Percentiles rank a stretch among this genome's conserved stretches.
Conservation (phyloP, 2,329 filamentous ascomycete species). For the Trichoderma simmonsii region DNA sequence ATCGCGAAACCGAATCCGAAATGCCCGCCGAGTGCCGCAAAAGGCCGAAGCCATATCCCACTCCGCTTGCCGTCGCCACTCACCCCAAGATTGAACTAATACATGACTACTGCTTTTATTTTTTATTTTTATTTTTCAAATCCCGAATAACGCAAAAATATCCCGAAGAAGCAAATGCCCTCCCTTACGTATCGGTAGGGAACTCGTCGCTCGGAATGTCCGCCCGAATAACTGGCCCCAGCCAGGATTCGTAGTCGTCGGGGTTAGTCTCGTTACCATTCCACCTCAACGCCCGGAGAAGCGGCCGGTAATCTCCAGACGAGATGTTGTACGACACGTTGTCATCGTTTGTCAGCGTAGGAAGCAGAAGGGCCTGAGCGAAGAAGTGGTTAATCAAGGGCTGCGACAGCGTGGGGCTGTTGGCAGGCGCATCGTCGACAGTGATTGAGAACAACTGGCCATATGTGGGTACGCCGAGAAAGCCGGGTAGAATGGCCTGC, state of each 20-base stretch:
- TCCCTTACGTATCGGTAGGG: background rate
- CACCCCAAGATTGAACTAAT: too few relatives aligned
- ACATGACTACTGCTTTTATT: too few relatives aligned
- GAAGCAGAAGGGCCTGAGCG: background rate
- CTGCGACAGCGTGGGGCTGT: background rate
- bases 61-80: background rate
- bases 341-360: slow-evolving; percentile 3
- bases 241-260: slow-evolving; percentile 7
- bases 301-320: slow-evolving; percentile 9
- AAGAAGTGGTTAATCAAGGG: background rate
- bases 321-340: background rate
- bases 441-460: background rate
- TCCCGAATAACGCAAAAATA: background rate
- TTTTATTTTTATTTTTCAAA: too few relatives aligned
- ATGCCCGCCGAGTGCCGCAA: background rate
- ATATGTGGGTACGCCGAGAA: background rate
- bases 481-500: background rate
- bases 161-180: background rate
- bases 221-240: background rate
- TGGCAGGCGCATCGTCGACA: background rate
- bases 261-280: background rate
- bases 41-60: background rate
- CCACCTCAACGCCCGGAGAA: background rate
- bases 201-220: background rate
- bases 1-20: background rate